These are phyloP conservation scores for Plectosphaerella sp. DNA, from an alignment of 2,329 filamentous ascomycete genomes.

Conservation along the genomic window DNA sequence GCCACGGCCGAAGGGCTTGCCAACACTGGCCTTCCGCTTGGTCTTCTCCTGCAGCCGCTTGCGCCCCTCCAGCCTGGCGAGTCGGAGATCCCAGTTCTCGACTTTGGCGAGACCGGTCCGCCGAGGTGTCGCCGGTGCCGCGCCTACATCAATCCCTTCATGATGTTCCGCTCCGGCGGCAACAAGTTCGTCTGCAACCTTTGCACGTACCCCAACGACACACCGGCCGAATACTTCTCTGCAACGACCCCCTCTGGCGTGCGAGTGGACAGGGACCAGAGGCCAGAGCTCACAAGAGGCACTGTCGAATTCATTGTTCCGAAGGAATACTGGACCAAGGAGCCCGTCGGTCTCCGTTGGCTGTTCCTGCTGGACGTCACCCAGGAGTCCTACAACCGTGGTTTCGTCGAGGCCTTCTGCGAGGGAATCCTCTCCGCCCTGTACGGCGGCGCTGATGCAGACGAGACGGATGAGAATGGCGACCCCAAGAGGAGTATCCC, in stretches of 20 bases:
- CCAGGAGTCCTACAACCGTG: slow-evolving; percentile 85
- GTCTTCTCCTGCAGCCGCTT: slow-evolving; percentile 83
- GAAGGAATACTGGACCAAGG: slow-evolving; percentile 97
- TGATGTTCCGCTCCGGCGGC: slow-evolving; percentile 91
- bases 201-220: slow-evolving; percentile 96
- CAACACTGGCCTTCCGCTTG: slow-evolving; percentile 79
- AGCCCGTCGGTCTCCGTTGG: slow-evolving; percentile 82
- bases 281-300: slow-evolving; percentile 84
- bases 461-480: slow-evolving; percentile 48
- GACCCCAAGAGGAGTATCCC: slow-evolving; percentile 59
- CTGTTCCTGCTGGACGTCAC: slow-evolving; percentile 92
- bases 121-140: slow-evolving; percentile 89
- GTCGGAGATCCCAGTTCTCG: slow-evolving; percentile 80
- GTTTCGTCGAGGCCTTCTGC: slow-evolving; percentile 85
- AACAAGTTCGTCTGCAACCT: slow-evolving; percentile 98
- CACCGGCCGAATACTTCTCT: slow-evolving; percentile 85
- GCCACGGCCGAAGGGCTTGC: slow-evolving; percentile 73
- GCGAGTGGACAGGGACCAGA: slow-evolving; percentile 80
- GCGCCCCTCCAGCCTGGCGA: slow-evolving; percentile 81
- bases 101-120: slow-evolving; percentile 88
- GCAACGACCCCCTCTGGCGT: slow-evolving; percentile 84
- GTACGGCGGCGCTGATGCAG: slow-evolving; percentile 63
- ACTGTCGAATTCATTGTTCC: slow-evolving; percentile 96
- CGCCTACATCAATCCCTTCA: slow-evolving; percentile 98
- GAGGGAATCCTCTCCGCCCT: slow-evolving; percentile 81